phyloP scores from a whole-genome alignment of 2,329 filamentous ascomycete species.

The Colletotrichum falcatum region DNA sequence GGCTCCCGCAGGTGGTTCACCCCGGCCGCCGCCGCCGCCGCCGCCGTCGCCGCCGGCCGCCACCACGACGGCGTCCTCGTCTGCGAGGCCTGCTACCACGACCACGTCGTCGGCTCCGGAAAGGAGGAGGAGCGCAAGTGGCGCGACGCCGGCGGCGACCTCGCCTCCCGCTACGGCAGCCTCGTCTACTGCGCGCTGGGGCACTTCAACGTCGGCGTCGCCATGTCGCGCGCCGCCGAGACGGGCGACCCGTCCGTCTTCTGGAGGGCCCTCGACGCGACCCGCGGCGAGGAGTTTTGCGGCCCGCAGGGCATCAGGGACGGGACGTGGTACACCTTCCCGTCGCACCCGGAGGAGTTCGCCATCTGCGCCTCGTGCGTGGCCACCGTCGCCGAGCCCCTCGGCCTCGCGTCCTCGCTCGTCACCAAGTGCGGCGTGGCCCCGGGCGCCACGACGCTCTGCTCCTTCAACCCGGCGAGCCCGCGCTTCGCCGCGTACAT shows the following conservation, averaged over 20 bases:
- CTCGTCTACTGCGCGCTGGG: slow-evolving; percentile 48
- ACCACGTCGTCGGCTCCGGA: slow-evolving; percentile 49
- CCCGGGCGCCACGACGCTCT: slow-evolving; percentile 45
- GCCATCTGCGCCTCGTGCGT: slow-evolving; percentile 53
- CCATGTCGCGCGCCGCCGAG: slow-evolving; percentile 48
- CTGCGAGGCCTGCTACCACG: slow-evolving; percentile 54
- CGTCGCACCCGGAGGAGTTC: slow-evolving; percentile 49
- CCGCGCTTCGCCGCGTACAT: slow-evolving; percentile 45
- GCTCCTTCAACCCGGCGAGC: slow-evolving; percentile 51
- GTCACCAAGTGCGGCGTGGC: slow-evolving; percentile 42
- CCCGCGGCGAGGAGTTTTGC: slow-evolving; percentile 49
- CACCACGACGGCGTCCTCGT: slow-evolving; percentile 47
- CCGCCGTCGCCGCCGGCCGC: too few species aligned
- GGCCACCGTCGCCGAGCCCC: slow-evolving; percentile 48
- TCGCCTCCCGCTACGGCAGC: slow-evolving; percentile 38
- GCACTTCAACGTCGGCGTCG: slow-evolving; percentile 47
- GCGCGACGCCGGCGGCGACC: slow-evolving; percentile 35
- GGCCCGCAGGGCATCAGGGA: slow-evolving; percentile 47
- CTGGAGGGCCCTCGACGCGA: slow-evolving; percentile 48
- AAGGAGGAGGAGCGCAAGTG: slow-evolving; percentile 49
- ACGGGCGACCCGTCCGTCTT: slow-evolving; percentile 49
- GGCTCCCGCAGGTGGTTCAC: slow-evolving; percentile 50
- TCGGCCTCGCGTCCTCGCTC: slow-evolving; percentile 49
- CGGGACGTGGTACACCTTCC: slow-evolving; percentile 51
- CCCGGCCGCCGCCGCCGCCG: slow-evolving; percentile 33